These are phyloP conservation scores for Lathyrus tuberosus DNA, from an alignment of 306 rosid genomes.

Conservation along the genomic window DNA sequence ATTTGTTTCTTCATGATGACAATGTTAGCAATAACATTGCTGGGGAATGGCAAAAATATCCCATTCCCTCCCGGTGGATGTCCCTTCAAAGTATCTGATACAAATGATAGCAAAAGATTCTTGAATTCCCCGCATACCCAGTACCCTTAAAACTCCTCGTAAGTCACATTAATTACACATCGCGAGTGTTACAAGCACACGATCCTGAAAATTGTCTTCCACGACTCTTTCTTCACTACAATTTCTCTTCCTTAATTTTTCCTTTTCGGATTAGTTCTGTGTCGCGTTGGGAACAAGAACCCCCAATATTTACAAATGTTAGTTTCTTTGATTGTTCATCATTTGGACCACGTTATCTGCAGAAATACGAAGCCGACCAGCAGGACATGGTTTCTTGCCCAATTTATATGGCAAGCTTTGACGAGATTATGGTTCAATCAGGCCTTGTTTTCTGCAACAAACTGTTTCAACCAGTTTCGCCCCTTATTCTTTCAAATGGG, in stretches of 20 bases:
- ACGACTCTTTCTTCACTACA: not conserved
- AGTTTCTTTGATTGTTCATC: not conserved
- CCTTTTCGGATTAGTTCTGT: not conserved
- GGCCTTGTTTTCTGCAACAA: not conserved
- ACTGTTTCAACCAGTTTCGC: not conserved
- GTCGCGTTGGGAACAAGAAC: too few species aligned
- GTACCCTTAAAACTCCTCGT: not conserved
- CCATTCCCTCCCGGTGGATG: not conserved
- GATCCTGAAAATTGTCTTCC: not conserved
- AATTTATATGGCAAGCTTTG: not conserved
- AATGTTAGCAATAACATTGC: not conserved
- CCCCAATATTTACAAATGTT: not conserved
- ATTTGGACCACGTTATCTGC: not conserved
- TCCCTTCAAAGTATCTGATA: not conserved
- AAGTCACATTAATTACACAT: not conserved
- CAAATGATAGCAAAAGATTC: not conserved
- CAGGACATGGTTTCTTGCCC: not conserved
- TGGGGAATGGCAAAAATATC: too few species aligned
- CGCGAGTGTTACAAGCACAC: not conserved
- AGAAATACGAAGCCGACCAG: fast-evolving
- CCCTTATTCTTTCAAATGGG: not conserved
- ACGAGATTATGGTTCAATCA: not conserved
- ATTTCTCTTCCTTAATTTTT: not conserved
- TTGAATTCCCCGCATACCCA: too few species aligned
- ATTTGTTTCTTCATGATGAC: not conserved